Percentiles rank a stretch among this genome's conserved stretches.
phyloP scores from a whole-genome alignment of 306 rosid species.

The Cucumis sativus region DNA sequence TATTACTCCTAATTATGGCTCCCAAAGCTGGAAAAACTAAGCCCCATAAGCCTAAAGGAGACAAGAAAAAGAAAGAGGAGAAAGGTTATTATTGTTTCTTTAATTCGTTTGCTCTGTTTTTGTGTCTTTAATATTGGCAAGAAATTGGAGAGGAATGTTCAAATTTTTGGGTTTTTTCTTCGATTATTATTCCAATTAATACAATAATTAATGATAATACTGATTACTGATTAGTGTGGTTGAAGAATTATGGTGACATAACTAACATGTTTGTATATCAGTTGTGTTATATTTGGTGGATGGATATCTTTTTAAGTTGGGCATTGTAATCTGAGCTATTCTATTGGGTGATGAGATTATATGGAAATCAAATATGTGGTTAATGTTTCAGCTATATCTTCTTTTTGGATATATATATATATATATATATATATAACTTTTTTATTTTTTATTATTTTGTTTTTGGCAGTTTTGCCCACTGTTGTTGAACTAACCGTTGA shows the following conservation, averaged over 20 bases:
- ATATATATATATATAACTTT: no score
- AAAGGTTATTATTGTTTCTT: slow-evolving; percentile 33
- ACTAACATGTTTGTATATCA: no score
- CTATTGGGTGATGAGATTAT: background rate
- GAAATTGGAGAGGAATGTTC: no score
- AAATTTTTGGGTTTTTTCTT: no score
- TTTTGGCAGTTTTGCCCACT: slow-evolving; percentile 64
- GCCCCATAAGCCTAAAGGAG: slow-evolving; percentile 77
- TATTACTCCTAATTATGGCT: slow-evolving; percentile 24
- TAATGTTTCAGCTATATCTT: background rate
- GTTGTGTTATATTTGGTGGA: no score
- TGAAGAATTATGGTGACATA: no score
- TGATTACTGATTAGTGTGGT: no score
- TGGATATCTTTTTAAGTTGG: background rate
- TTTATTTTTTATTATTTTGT: background rate
- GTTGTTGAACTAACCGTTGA: slow-evolving; percentile 58
- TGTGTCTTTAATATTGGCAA: no score
- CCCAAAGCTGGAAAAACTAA: slow-evolving; percentile 74
- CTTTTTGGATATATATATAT: background rate
- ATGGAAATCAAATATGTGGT: background rate
- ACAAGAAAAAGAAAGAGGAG: slow-evolving; percentile 94
- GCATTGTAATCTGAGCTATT: background rate
- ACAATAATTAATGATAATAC: no score
- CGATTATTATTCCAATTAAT: no score
- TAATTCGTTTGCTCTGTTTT: background rate